A percentile compares a stretch with the other conserved stretches of the same genome.
Conservation (phyloP, 345 rosid species). For the Eucalyptus tenuipes region DNA sequence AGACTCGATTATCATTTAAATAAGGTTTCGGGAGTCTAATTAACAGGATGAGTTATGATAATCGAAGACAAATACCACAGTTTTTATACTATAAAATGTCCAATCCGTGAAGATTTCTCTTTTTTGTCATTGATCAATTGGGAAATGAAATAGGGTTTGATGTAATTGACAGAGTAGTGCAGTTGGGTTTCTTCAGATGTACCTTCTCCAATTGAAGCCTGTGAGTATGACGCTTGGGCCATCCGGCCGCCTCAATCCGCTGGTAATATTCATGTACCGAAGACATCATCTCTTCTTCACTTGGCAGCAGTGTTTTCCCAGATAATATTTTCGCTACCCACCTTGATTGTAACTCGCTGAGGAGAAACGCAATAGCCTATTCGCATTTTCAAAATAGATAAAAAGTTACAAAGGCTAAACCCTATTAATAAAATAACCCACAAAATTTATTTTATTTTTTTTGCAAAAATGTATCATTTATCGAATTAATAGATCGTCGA, state of each 20-base stretch:
- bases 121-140: not conserved
- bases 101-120: not conserved
- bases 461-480: not conserved
- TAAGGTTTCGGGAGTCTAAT: not conserved
- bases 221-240: constrained; percentile 1
- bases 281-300: not conserved
- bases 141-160: not conserved
- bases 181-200: not conserved
- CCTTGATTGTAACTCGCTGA: not conserved
- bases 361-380: not conserved
- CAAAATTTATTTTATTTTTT: not conserved
- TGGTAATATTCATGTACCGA: not conserved
- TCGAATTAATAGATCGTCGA: not conserved
- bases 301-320: not conserved
- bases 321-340: constrained; percentile 2
- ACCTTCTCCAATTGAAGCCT: not conserved
- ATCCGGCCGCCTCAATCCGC: not conserved
- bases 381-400: not conserved
- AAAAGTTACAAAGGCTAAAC: not conserved
- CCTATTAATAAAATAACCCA: not conserved
- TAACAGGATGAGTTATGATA: not conserved
- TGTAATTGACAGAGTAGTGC: not conserved
- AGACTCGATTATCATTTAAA: not conserved
- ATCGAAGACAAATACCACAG: not conserved
- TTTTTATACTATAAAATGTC: not conserved